Conservation (phyloP, 768 basidiomycete genomes). For the Dioszegia aurantiaca region DNA sequence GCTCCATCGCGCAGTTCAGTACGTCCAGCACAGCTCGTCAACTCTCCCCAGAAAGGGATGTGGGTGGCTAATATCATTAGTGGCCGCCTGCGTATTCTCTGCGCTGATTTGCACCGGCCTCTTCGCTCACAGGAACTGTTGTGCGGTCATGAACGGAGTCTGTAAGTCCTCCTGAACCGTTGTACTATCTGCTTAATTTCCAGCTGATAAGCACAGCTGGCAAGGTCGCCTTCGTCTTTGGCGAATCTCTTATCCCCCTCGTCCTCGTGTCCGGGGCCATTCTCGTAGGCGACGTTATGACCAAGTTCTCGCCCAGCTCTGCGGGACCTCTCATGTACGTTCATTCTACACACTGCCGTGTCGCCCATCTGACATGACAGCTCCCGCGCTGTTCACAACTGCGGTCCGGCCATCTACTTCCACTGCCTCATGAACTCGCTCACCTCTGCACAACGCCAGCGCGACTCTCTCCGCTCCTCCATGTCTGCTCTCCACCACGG, state of each 20-base stretch:
- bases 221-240: constrained; percentile 14
- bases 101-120: constrained; percentile 14
- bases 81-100: constrained; percentile 13
- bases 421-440: constrained; percentile 19
- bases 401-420: constrained; percentile 16
- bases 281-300: constrained; percentile 10
- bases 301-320: background rate
- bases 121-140: constrained; percentile 4
- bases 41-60: background rate
- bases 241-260: constrained; percentile 17
- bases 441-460: constrained; percentile 11
- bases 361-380: constrained; percentile 5
- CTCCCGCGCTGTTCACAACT: constrained; percentile 9
- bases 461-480: constrained; percentile 5
- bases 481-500: constrained; percentile 2
- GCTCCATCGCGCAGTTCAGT: constrained; percentile 11
- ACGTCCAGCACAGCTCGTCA: background rate
- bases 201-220: constrained; percentile 1
- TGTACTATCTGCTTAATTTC: background rate
- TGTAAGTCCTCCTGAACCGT: background rate
- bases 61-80: background rate
- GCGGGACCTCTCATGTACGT: constrained; percentile 15
- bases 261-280: constrained; percentile 7
- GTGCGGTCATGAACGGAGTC: constrained; percentile 3
- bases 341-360: background rate